A percentile compares a stretch with the other conserved stretches of the same genome.
phyloP scores from a whole-genome alignment of 2,329 filamentous ascomycete genomes.

The Lasiodiplodia hormozganensis region DNA sequence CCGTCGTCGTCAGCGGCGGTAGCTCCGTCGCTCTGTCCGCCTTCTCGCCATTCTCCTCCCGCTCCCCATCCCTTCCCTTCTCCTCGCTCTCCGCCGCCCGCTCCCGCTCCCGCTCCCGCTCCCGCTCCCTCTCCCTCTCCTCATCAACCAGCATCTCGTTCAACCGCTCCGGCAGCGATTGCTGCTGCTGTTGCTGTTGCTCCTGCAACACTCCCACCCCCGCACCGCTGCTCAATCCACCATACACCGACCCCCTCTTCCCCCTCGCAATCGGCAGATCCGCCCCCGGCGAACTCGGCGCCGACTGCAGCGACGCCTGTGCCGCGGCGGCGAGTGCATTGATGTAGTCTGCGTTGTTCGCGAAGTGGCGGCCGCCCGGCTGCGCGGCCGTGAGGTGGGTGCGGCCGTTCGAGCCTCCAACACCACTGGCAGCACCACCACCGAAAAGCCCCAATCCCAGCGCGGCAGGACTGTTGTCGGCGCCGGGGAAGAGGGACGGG shows the following conservation, averaged over 20 bases:
- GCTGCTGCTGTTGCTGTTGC: background rate
- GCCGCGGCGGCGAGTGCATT: slow-evolving; percentile 25
- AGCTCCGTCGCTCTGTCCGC: background rate
- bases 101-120: background rate
- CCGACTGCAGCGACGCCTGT: slow-evolving; percentile 18
- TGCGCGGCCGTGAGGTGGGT: background rate
- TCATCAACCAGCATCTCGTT: background rate
- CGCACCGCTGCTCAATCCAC: too few species aligned
- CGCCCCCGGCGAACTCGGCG: background rate
- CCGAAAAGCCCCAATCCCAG: too few species aligned
- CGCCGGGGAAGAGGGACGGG: slow-evolving; percentile 10
- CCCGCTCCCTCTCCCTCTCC: background rate
- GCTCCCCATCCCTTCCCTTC: background rate
- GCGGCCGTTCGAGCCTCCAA: background rate
- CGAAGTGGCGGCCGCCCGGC: background rate
- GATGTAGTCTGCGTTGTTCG: slow-evolving; percentile 7
- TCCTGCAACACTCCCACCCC: background rate
- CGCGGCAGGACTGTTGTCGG: background rate
- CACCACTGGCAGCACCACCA: too few species aligned
- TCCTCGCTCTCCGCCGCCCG: background rate
- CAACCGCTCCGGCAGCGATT: background rate
- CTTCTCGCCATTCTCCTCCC: background rate
- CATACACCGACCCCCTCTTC: background rate
- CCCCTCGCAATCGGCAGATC: slow-evolving; percentile 21
- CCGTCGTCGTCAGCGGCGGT: background rate